Conservation (phyloP, 257 asterid species). For the Cruciata laevipes region DNA sequence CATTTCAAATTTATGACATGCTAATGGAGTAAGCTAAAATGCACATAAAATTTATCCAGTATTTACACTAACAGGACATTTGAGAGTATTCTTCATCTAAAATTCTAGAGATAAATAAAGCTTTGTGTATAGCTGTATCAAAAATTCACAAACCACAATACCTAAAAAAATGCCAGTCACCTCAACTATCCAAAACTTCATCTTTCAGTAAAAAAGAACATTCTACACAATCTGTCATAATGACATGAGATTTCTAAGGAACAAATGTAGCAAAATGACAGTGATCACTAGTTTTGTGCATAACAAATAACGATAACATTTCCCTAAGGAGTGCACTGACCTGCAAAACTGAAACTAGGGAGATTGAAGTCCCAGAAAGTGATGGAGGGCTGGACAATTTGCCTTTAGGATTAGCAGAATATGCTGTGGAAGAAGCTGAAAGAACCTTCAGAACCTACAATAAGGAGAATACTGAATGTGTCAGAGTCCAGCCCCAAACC, state of each 20-base stretch:
- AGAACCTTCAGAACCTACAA: constrained; percentile 65
- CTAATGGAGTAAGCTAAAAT: not conserved
- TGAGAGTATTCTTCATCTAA: not conserved
- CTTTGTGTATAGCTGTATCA: not conserved
- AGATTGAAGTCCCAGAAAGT: constrained; percentile 64
- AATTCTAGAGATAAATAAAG: not conserved
- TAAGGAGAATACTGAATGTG: not conserved
- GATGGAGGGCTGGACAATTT: constrained; percentile 64
- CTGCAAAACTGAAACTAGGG: constrained; percentile 87
- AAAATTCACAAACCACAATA: not conserved
- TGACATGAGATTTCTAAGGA: not conserved
- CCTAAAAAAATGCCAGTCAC: not conserved
- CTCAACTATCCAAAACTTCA: not conserved
- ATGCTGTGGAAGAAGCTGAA: constrained; percentile 81
- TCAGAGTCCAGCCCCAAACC: not conserved
- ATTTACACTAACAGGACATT: not conserved
- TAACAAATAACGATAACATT: not conserved
- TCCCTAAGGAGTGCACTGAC: constrained; percentile 22
- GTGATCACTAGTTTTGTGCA: not conserved
- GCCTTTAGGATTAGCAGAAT: constrained; percentile 69
- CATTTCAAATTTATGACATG: not conserved
- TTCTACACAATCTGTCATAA: not conserved
- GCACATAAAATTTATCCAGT: not conserved
- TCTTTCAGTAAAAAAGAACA: not conserved
- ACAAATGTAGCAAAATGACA: not conserved